Conservation (phyloP, 176 grass and related monocot species). For the sorghum (Sorghum bicolor) region Sorghum_bicolor_NCBIv3 NC_012876.2:3331001-3331500, state of each 20-base stretch:
- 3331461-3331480: background rate
- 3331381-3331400: constrained; percentile 92
- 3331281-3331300: constrained; percentile 54
- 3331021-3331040: background rate
- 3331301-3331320: constrained; percentile 86
- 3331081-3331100: background rate
- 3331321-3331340: constrained; percentile 90
- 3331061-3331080: background rate
- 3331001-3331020: background rate
- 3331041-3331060: background rate
- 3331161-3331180: constrained; percentile 92
- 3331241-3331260: background rate
- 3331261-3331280: constrained; percentile 22
- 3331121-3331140: constrained; percentile 97
- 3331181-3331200: constrained; percentile 97
- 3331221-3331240: background rate
- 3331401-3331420: constrained; percentile 57
- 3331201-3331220: constrained; percentile 3
- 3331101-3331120: constrained; percentile 42
- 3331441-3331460: background rate
- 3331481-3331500: background rate
- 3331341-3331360: constrained; percentile 78
- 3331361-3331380: constrained; percentile 75
- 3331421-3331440: constrained; percentile 11
- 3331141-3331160: constrained; percentile 93